A percentile compares a stretch with the other conserved stretches of the same genome.
These are phyloP conservation scores for Letharia lupina DNA, from an alignment of 495 filamentous ascomycete genomes.

Conservation along the genomic window DNA sequence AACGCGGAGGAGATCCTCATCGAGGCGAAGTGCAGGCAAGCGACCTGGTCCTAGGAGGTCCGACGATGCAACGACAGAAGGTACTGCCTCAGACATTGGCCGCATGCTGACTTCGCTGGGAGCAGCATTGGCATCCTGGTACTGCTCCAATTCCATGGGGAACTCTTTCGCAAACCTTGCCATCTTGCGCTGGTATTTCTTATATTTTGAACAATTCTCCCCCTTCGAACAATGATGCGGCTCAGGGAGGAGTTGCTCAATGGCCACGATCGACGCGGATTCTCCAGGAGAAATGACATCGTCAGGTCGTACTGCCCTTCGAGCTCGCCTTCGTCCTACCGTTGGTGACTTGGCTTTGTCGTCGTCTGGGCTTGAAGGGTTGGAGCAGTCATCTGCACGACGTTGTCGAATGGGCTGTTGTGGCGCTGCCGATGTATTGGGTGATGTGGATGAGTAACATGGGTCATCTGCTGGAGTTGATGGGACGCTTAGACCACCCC, in stretches of 20 bases:
- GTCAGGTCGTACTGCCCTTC: conserved; percentile 42
- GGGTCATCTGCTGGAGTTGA: conserved; percentile 37
- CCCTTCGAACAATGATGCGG: conserved; percentile 83
- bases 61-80: conserved; percentile 83
- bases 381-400: conserved; percentile 23
- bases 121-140: conserved; percentile 21
- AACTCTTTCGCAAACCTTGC: conserved; percentile 59
- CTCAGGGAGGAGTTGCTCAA: conserved; percentile 80
- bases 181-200: conserved; percentile 61
- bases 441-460: conserved; percentile 20
- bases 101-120: conserved; percentile 21
- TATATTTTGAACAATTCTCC: conserved; percentile 75
- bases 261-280: conserved; percentile 83
- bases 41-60: conserved; percentile 68
- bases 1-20: conserved; percentile 58
- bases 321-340: conserved; percentile 29
- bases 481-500: conserved; percentile 49
- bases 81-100: conserved; percentile 37
- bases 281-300: conserved; percentile 66
- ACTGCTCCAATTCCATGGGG: conserved; percentile 46
- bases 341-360: conserved; percentile 33
- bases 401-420: conserved; percentile 13
- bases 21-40: conserved; percentile 54
- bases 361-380: conserved; percentile 22
- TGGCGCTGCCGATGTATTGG: neutral